Evolutionary conservation across 2,329 filamentous ascomycete species (phyloP).

Genomic region (Graphilbum fragrans): DNA sequence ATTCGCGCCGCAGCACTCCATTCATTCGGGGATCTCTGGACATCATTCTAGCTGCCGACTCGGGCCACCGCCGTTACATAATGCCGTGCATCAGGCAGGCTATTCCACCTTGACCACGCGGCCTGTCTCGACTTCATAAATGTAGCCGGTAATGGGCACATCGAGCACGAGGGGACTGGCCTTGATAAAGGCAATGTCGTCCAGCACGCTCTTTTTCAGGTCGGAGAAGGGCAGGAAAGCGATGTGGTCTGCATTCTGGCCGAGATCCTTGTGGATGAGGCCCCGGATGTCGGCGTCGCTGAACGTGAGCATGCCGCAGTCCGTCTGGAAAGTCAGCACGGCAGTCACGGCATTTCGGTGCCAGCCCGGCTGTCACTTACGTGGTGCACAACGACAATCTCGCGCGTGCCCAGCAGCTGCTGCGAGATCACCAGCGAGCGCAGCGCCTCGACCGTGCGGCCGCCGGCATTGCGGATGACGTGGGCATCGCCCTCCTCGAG

Average conservation of each 20-base stretch:
- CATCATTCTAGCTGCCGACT: no score
- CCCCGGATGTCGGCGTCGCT: constrained; percentile 39
- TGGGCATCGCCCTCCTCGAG: constrained; percentile 70
- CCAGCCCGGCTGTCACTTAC: background rate
- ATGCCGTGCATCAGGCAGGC: no score
- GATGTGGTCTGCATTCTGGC: constrained; percentile 27
- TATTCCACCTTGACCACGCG: constrained; percentile 1
- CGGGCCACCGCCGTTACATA: no score
- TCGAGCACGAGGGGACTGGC: constrained; percentile 47
- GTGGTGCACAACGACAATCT: constrained; percentile 67
- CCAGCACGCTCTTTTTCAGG: constrained; percentile 48
- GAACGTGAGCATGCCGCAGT: constrained; percentile 64
- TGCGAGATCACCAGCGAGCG: constrained; percentile 71
- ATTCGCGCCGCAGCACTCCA: no score
- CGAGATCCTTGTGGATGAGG: constrained; percentile 46
- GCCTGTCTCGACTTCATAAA: constrained; percentile 21
- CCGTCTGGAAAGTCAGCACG: constrained; percentile 27
- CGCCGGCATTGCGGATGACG: constrained; percentile 65
- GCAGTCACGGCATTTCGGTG: background rate
- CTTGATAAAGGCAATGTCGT: constrained; percentile 54
- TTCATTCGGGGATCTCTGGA: no score
- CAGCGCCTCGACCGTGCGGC: constrained; percentile 53
- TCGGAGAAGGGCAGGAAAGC: constrained; percentile 59
- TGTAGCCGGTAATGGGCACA: constrained; percentile 56
- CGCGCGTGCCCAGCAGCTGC: constrained; percentile 63